phyloP scores from a whole-genome alignment of 169 alveolate genomes.

The Plasmodium malariae region DNA sequence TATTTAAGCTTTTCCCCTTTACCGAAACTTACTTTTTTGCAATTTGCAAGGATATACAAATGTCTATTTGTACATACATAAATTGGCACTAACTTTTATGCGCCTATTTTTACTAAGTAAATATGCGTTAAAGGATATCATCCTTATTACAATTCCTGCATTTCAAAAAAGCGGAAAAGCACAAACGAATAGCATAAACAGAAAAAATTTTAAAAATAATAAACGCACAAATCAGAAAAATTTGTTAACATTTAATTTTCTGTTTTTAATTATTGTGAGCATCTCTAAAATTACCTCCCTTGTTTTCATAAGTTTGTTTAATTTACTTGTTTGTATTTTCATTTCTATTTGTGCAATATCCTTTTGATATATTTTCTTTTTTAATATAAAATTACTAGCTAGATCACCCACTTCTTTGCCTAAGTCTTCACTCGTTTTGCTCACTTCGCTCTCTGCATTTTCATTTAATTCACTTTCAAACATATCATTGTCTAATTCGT shows the following conservation, averaged over 20 bases:
- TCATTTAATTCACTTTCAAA: not conserved
- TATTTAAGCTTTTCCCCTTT: not conserved
- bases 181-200: not conserved
- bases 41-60: too few relatives aligned
- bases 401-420: conserved; percentile 4
- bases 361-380: conserved; percentile 65
- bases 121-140: too few relatives aligned
- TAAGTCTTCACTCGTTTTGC: not conserved
- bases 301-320: conserved; percentile 40
- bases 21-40: not conserved
- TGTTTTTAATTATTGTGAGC: conserved; percentile 53
- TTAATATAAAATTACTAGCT: conserved; percentile 1
- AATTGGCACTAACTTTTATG: too few relatives aligned
- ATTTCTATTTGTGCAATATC: conserved; percentile 66
- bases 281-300: conserved; percentile 30
- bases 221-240: not conserved
- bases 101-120: too few relatives aligned
- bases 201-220: conserved; percentile 1
- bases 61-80: too few relatives aligned
- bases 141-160: too few relatives aligned
- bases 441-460: not conserved
- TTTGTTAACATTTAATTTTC: conserved; percentile 21
- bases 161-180: too few relatives aligned
- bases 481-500: not conserved
- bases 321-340: conserved; percentile 50